Percentiles rank a stretch among this genome's conserved stretches.
Evolutionary conservation across 192 early-diverging fungal species (phyloP).

Genomic region (Rhizophagus clarus): DNA sequence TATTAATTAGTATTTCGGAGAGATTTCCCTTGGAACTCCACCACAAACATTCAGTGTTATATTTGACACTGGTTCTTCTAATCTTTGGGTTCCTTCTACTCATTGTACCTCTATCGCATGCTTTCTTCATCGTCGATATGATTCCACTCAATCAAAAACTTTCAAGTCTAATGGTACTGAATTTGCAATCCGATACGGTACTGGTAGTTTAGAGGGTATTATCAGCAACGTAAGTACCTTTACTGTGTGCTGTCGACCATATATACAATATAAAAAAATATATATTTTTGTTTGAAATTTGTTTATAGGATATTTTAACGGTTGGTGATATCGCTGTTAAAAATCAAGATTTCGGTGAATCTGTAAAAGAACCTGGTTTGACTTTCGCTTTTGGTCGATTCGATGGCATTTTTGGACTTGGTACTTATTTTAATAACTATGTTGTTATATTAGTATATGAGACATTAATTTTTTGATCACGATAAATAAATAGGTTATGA

Average conservation of each 20-base stretch:
- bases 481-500: slow-evolving; percentile 57
- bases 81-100: slow-evolving; percentile 96
- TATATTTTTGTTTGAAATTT: no score
- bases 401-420: slow-evolving; percentile 96
- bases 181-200: slow-evolving; percentile 94
- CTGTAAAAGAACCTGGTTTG: slow-evolving; percentile 93
- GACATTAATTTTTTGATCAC: neutral
- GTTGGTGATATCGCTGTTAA: slow-evolving; percentile 75
- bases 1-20: slow-evolving; percentile 85
- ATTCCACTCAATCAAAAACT: slow-evolving; percentile 77
- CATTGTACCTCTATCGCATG: slow-evolving; percentile 95
- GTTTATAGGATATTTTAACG: slow-evolving; percentile 64
- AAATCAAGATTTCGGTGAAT: slow-evolving; percentile 91
- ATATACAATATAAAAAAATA: no score
- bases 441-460: neutral
- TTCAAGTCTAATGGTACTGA: slow-evolving; percentile 89
- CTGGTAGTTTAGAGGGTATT: slow-evolving; percentile 92
- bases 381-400: slow-evolving; percentile 94
- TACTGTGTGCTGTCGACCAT: no score
- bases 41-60: slow-evolving; percentile 90
- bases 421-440: slow-evolving; percentile 9
- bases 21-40: slow-evolving; percentile 84
- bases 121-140: slow-evolving; percentile 88
- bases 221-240: slow-evolving; percentile 67
- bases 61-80: slow-evolving; percentile 93